Conservation (phyloP, 208 protist species). For the Angomonas ambiguus region DNA sequence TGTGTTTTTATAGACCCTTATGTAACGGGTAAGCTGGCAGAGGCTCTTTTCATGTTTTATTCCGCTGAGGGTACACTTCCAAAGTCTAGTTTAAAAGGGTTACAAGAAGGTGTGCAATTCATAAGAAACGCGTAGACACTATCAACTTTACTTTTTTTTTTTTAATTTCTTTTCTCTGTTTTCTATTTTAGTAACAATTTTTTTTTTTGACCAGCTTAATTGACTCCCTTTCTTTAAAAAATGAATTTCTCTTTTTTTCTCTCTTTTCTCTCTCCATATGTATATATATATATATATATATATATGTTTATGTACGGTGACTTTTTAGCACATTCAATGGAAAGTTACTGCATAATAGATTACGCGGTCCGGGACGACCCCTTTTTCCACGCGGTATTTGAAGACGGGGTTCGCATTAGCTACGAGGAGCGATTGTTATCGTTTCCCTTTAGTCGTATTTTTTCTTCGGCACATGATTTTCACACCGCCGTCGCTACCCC, state of each 20-base stretch:
- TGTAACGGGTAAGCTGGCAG: not conserved
- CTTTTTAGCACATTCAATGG: conserved; percentile 22
- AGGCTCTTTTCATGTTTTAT: conserved; percentile 2
- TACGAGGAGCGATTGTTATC: conserved; percentile 38
- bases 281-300: conserved; percentile 17
- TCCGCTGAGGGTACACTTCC: not conserved
- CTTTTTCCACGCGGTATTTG: conserved; percentile 77
- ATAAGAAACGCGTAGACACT: not conserved
- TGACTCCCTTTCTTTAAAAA: too few relatives aligned
- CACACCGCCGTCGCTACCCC: conserved; percentile 47
- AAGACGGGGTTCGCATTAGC: conserved; percentile 51
- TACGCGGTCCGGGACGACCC: conserved; percentile 45
- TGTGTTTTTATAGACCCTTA: conserved; percentile 6
- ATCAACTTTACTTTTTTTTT: not conserved
- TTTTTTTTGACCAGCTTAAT: conserved; percentile 9
- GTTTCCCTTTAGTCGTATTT: conserved; percentile 38
- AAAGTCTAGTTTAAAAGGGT: not conserved
- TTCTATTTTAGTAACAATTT: conserved; percentile 4
- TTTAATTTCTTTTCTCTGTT: not conserved
- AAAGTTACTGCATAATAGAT: conserved; percentile 74
- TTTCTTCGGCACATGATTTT: conserved; percentile 68
- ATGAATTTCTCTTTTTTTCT: conserved; percentile 14
- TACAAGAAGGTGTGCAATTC: not conserved
- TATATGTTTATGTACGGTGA: not conserved
- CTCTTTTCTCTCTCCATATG: conserved; percentile 7